Evolutionary conservation across 2,329 filamentous ascomycete genomes (phyloP).

Genomic region (Aspergillus sp.): DNA sequence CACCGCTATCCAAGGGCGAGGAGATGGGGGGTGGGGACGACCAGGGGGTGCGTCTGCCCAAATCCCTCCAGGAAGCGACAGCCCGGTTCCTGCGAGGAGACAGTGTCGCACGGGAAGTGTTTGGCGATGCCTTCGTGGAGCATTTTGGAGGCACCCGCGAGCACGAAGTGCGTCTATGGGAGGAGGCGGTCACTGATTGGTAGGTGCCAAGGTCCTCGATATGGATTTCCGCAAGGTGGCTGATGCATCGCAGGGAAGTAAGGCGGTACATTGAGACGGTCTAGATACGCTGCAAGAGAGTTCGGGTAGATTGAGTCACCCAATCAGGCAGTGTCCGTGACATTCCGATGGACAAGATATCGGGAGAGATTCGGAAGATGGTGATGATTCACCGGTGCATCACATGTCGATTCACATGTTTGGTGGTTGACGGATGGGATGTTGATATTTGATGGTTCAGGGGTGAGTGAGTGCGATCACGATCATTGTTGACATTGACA

Average conservation of each 20-base stretch:
- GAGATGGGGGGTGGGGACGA: constrained; percentile 73
- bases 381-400: neutral
- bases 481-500: neutral
- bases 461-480: neutral
- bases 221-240: neutral
- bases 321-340: neutral
- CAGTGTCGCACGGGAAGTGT: constrained; percentile 88
- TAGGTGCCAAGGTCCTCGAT: constrained; percentile 48
- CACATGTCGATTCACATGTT: constrained; percentile 2
- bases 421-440: neutral
- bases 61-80: constrained; percentile 81
- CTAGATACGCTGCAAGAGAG: constrained; percentile 26
- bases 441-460: neutral
- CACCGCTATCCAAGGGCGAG: constrained; percentile 81
- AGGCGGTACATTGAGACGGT: constrained; percentile 78
- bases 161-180: constrained; percentile 87
- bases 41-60: constrained; percentile 74
- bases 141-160: constrained; percentile 90
- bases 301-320: neutral
- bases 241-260: constrained; percentile 60
- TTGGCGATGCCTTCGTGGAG: constrained; percentile 93
- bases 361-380: constrained; percentile 1
- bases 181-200: constrained; percentile 97
- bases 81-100: constrained; percentile 71
- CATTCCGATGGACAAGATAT: neutral